These are phyloP conservation scores for Pseudozyma flocculosa DNA, from an alignment of 1,284 basidiomycete genomes.

Conservation along the genomic window DNA sequence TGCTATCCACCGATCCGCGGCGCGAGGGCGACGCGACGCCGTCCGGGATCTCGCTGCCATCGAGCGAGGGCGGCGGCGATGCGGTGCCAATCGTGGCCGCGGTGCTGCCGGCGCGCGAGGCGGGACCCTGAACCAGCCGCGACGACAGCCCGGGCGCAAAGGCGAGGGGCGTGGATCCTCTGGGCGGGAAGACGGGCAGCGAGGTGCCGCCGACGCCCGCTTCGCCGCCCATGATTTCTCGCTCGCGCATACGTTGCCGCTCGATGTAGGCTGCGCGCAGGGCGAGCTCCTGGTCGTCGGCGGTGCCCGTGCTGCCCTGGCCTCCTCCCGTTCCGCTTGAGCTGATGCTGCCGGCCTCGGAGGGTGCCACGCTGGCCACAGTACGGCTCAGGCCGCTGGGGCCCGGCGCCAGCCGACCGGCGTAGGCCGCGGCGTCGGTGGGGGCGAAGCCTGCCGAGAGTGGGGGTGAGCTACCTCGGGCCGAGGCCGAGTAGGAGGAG, in stretches of 20 bases:
- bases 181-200: conserved; percentile 26
- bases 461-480: conserved; percentile 14
- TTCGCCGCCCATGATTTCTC: conserved; percentile 47
- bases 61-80: conserved; percentile 30
- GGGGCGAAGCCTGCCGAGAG: conserved; percentile 19
- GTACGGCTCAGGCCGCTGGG: conserved; percentile 34
- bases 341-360: conserved; percentile 44
- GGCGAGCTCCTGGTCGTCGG: conserved; percentile 40
- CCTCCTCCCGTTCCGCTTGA: conserved; percentile 30
- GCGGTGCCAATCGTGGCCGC: conserved; percentile 43
- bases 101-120: conserved; percentile 41
- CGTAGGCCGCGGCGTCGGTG: conserved; percentile 18
- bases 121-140: conserved; percentile 11
- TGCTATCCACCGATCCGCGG: conserved; percentile 31
- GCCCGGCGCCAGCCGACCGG: conserved; percentile 17
- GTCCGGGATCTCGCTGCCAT: conserved; percentile 32
- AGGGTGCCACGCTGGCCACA: conserved; percentile 37
- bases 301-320: conserved; percentile 18
- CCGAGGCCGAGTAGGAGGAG: conserved; percentile 19
- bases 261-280: conserved; percentile 43
- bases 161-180: conserved; percentile 21
- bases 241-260: conserved; percentile 48
- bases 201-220: conserved; percentile 45
- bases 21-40: conserved; percentile 27
- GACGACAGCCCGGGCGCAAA: conserved; percentile 31